These are phyloP conservation scores for Chaetomium globosum DNA, from an alignment of 2,329 filamentous ascomycete genomes.

Conservation along the genomic window DNA sequence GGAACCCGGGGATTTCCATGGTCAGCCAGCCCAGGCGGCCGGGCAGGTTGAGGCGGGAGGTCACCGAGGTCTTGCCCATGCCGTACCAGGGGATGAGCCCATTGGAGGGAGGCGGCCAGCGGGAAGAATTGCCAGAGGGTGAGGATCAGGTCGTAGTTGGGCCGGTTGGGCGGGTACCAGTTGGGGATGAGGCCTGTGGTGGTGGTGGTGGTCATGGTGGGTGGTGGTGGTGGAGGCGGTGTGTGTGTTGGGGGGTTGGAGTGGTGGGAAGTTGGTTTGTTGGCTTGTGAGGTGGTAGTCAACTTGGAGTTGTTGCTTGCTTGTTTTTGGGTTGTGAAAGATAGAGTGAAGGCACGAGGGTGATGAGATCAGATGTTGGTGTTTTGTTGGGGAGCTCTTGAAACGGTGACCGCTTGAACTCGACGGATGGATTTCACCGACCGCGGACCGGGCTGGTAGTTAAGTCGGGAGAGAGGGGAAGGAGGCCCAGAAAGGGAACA, in stretches of 20 bases:
- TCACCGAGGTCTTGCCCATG: constrained; percentile 85
- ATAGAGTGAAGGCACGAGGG: background rate
- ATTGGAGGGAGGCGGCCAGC: constrained; percentile 69
- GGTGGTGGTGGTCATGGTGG: constrained; percentile 22
- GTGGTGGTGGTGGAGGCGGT: background rate
- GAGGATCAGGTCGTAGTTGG: constrained; percentile 59
- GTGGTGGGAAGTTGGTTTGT: background rate
- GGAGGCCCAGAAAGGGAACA: background rate
- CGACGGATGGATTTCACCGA: no score
- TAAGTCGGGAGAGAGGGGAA: background rate
- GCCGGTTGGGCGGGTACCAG: constrained; percentile 61
- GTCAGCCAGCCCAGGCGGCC: constrained; percentile 84
- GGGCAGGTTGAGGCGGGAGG: constrained; percentile 78
- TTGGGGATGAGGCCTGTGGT: constrained; percentile 50
- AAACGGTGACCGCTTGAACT: background rate
- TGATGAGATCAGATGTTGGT: background rate
- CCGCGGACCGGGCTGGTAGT: background rate
- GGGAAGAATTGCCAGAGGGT: constrained; percentile 59
- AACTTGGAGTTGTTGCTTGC: background rate
- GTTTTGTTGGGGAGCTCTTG: background rate
- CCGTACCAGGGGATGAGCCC: constrained; percentile 79
- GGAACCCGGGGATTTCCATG: constrained; percentile 81
- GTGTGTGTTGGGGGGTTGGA: background rate
- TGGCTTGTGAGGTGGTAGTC: background rate
- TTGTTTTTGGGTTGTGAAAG: background rate